phyloP scores from a whole-genome alignment of 164 flowering plant genomes.

The Nymphaea thermarum region DNA sequence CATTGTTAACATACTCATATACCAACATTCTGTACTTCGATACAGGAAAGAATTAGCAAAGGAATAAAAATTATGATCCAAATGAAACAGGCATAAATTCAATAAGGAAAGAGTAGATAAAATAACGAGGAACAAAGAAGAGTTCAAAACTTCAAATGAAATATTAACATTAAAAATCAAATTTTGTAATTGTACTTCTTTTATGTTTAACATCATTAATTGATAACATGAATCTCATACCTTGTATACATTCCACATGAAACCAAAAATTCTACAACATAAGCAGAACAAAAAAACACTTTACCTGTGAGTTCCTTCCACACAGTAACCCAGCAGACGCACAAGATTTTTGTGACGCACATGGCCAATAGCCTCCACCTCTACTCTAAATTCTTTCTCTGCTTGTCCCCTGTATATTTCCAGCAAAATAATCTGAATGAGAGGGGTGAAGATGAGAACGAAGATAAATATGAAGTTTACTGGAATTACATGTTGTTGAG shows the following conservation, averaged over 20 bases:
- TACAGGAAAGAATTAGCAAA: background rate
- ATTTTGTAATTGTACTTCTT: no score
- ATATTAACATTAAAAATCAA: no score
- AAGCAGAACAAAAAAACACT: background rate
- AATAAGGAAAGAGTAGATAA: no score
- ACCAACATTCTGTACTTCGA: constrained; percentile 9
- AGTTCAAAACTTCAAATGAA: no score
- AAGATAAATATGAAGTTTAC: background rate
- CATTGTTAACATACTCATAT: constrained; percentile 15
- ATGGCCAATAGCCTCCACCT: constrained; percentile 17
- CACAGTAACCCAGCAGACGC: constrained; percentile 14
- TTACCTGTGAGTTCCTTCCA: constrained; percentile 15
- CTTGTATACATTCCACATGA: background rate
- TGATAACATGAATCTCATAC: no score
- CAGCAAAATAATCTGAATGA: background rate
- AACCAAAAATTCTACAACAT: background rate
- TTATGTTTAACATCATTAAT: no score
- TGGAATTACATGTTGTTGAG: constrained; percentile 75
- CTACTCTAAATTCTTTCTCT: constrained; percentile 16
- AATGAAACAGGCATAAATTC: background rate
- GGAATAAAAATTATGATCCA: background rate
- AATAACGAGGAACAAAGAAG: no score
- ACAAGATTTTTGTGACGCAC: constrained; percentile 15
- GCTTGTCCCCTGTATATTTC: constrained; percentile 10
- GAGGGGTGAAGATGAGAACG: background rate